phyloP scores from a whole-genome alignment of 2,329 filamentous ascomycete species.

The Gaeumannomyces tritici region DNA sequence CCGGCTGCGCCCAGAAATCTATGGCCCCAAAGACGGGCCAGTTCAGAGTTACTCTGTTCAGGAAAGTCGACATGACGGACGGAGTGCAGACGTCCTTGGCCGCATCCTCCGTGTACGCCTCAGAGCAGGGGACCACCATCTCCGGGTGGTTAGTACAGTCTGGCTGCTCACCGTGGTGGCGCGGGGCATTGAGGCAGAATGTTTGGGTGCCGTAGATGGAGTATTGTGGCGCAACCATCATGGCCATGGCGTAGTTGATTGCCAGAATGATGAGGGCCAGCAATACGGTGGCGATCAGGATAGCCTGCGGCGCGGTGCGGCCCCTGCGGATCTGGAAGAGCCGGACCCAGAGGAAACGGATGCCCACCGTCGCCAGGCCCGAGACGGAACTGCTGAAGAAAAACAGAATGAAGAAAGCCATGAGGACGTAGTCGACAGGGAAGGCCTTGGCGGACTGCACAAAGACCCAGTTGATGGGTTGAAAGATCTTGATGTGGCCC shows the following conservation, averaged over 20 bases:
- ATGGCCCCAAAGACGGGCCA: conserved; percentile 91
- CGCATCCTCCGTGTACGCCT: conserved; percentile 59
- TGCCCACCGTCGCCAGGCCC: conserved; percentile 78
- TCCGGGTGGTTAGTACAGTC: conserved; percentile 65
- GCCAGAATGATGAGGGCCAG: conserved; percentile 82
- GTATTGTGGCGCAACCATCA: conserved; percentile 94
- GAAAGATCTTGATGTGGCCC: conserved; percentile 79
- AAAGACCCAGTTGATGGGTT: conserved; percentile 87
- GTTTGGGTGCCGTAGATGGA: conserved; percentile 90
- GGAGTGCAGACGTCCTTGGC: conserved; percentile 81
- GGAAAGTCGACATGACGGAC: conserved; percentile 80
- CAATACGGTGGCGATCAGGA: conserved; percentile 84
- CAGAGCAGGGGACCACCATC: conserved; percentile 73
- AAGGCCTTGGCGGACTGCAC: conserved; percentile 74
- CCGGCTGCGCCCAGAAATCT: conserved; percentile 96
- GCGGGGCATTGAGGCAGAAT: conserved; percentile 69
- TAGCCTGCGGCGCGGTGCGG: conserved; percentile 81
- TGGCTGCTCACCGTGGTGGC: conserved; percentile 53
- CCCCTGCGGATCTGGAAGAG: conserved; percentile 88
- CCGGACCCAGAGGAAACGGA: conserved; percentile 91
- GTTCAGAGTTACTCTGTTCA: conserved; percentile 86
- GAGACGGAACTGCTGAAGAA: conserved; percentile 84
- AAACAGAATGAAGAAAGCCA: conserved; percentile 73
- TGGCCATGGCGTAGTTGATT: conserved; percentile 85
- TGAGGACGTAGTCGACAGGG: conserved; percentile 85